A percentile compares a stretch with the other conserved stretches of the same genome.
These are phyloP conservation scores for Aechmea fasciata DNA, from an alignment of 176 grass and related monocot genomes.

Conservation along the genomic window DNA sequence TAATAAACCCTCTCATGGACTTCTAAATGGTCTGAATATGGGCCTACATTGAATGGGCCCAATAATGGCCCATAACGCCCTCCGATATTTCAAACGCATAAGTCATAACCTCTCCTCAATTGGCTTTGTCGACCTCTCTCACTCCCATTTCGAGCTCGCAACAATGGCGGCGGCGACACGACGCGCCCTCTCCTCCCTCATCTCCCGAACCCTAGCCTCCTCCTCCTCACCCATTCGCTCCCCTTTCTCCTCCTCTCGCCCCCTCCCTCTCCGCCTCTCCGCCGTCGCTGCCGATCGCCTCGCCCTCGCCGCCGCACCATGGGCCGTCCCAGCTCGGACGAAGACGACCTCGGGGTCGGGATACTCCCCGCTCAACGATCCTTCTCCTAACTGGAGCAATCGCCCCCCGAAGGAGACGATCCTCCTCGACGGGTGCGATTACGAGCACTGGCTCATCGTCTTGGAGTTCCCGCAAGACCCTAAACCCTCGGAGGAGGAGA, in stretches of 20 bases:
- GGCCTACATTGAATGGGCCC: too few species aligned
- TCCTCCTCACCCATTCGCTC: conserved; percentile 12
- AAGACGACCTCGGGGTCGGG: conserved; percentile 48
- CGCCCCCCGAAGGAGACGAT: conserved; percentile 88
- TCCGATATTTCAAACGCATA: too few species aligned
- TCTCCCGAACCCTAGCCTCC: conserved; percentile 34
- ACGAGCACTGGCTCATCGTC: conserved; percentile 96
- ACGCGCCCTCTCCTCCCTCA: conserved; percentile 39
- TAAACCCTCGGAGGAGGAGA: conserved; percentile 70
- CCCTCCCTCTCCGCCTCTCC: conserved; percentile 14
- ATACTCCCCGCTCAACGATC: conserved; percentile 63
- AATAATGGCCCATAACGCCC: too few species aligned
- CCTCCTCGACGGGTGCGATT: conserved; percentile 89
- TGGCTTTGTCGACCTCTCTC: not conserved
- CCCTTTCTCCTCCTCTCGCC: conserved; percentile 12
- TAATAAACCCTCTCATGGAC: too few species aligned
- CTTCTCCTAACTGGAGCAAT: conserved; percentile 94
- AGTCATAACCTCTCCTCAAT: not conserved
- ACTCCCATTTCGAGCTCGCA: not conserved
- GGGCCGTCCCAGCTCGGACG: conserved; percentile 17
- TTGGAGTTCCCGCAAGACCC: conserved; percentile 67
- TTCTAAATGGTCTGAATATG: too few species aligned
- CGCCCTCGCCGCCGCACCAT: not conserved
- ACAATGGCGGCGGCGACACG: conserved; percentile 60
- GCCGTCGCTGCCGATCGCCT: not conserved